These are phyloP conservation scores for Cercospora beticola DNA, from an alignment of 2,329 filamentous ascomycete genomes.

Conservation along the genomic window DNA sequence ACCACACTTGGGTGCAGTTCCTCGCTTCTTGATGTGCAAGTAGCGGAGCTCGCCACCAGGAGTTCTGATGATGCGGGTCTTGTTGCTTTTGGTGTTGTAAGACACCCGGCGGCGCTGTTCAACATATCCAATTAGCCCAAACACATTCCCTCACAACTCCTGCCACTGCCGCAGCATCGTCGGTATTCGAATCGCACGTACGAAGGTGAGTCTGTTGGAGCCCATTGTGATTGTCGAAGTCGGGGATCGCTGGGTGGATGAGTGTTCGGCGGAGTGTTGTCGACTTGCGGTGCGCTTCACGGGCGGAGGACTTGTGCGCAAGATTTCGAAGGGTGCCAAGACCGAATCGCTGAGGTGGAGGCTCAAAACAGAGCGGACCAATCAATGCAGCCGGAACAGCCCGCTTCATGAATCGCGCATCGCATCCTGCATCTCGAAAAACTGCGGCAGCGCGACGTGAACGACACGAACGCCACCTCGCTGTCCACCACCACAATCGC, in stretches of 20 bases:
- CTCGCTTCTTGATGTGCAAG: constrained; percentile 99
- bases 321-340: constrained; percentile 5
- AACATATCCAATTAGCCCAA: constrained; percentile 17
- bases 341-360: background rate
- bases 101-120: constrained; percentile 56
- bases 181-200: constrained; percentile 41
- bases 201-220: constrained; percentile 57
- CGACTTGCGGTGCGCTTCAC: constrained; percentile 5
- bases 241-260: constrained; percentile 15
- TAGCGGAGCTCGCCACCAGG: constrained; percentile 93
- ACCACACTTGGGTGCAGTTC: constrained; percentile 97
- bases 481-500: constrained; percentile 24
- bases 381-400: background rate
- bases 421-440: constrained; percentile 7
- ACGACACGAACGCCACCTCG: constrained; percentile 15
- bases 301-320: background rate
- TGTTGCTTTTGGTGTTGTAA: constrained; percentile 98
- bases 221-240: constrained; percentile 48
- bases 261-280: constrained; percentile 9
- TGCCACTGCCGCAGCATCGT: constrained; percentile 14
- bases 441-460: constrained; percentile 8
- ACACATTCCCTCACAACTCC: constrained; percentile 7
- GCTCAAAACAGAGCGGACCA: background rate
- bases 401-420: constrained; percentile 11
- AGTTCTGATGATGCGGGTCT: constrained; percentile 92